These are phyloP conservation scores for Thalassiosira livingstoniorum DNA, from an alignment of 352 stramenopile genomes.

Conservation along the genomic window DNA sequence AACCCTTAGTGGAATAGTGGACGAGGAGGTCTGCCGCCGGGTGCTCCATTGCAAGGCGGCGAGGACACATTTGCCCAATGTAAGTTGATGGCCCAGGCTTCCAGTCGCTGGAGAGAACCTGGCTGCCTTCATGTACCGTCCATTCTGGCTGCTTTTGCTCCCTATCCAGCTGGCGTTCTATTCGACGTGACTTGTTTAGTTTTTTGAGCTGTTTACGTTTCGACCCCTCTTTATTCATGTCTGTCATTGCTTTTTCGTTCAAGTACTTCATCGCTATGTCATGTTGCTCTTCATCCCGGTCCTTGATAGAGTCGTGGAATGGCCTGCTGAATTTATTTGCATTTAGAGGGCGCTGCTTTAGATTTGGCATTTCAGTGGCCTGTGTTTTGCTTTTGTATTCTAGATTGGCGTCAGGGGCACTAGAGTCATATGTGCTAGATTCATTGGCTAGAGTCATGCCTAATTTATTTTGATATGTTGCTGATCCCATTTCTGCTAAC, in stretches of 20 bases:
- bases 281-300: no score
- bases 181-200: neutral
- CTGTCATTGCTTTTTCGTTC: neutral
- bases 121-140: neutral
- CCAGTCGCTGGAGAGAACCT: neutral
- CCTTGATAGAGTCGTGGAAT: neutral
- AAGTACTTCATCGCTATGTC: neutral
- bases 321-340: neutral
- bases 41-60: conserved; percentile 12
- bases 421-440: no score
- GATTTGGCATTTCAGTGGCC: neutral
- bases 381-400: neutral
- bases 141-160: neutral
- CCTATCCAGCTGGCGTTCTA: neutral
- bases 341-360: neutral
- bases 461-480: no score
- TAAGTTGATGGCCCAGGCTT: neutral
- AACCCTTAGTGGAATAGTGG: conserved; percentile 34
- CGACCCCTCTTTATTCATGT: neutral
- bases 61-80: conserved; percentile 19
- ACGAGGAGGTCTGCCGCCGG: conserved; percentile 14
- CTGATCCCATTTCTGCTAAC: no score
- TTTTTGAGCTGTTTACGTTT: no score
- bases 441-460: no score
- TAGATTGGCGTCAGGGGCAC: neutral